Conservation (phyloP, 2,329 filamentous ascomycete species). For the Aciculosporium take region DNA sequence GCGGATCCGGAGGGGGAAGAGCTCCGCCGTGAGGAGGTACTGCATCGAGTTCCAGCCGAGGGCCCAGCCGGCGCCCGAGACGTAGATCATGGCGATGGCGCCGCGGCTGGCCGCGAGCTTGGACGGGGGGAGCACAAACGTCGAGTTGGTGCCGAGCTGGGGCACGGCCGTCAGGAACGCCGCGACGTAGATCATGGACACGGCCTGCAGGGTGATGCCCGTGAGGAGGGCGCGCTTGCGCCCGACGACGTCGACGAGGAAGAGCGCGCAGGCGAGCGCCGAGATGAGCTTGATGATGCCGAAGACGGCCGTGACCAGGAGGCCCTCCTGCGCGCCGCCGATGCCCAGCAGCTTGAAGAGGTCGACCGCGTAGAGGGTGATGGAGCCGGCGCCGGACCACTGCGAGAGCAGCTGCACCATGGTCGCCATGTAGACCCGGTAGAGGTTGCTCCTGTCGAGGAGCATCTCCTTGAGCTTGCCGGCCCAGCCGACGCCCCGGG, state of each 20-base stretch:
- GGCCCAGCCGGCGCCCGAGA: constrained; percentile 56
- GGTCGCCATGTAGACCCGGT: constrained; percentile 54
- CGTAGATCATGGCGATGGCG: constrained; percentile 60
- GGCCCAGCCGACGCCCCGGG: constrained; percentile 46
- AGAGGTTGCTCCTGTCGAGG: constrained; percentile 52
- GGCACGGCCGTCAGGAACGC: constrained; percentile 49
- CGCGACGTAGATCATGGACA: constrained; percentile 50
- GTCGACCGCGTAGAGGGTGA: constrained; percentile 63
- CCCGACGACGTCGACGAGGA: constrained; percentile 67
- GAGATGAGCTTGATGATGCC: constrained; percentile 59
- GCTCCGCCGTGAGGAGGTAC: constrained; percentile 63
- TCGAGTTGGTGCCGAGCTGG: constrained; percentile 34
- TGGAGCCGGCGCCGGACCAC: constrained; percentile 58
- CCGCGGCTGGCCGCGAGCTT: constrained; percentile 46
- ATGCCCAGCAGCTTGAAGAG: constrained; percentile 61
- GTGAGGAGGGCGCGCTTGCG: constrained; percentile 52
- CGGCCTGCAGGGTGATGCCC: constrained; percentile 44
- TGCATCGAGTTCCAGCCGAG: constrained; percentile 65
- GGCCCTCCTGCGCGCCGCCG: constrained; percentile 50
- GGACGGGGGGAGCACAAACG: constrained; percentile 29
- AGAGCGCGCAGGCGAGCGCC: constrained; percentile 55
- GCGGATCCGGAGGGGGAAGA: constrained; percentile 62
- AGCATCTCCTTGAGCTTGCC: constrained; percentile 58
- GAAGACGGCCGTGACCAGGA: constrained; percentile 63
- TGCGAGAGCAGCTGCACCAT: constrained; percentile 59